Conservation (phyloP, 225 moss, liverwort and hornwort genomes). For the Polytrichum formosum region DNA sequence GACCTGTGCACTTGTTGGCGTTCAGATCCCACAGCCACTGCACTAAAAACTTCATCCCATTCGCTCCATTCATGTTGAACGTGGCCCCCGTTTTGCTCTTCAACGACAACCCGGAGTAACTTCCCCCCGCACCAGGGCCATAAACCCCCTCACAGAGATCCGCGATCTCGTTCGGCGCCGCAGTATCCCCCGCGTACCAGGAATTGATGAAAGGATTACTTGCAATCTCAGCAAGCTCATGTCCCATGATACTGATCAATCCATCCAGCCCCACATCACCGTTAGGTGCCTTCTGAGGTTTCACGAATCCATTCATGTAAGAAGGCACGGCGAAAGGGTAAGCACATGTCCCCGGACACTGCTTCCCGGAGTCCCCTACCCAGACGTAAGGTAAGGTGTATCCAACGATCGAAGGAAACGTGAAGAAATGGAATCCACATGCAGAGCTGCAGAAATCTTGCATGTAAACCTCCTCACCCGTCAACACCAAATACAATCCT, state of each 20-base stretch:
- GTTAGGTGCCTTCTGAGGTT: constrained; percentile 47
- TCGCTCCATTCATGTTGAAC: constrained; percentile 52
- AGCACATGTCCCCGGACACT: constrained; percentile 49
- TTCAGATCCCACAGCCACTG: constrained; percentile 54
- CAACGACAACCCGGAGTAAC: constrained; percentile 33
- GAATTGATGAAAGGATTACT: constrained; percentile 58
- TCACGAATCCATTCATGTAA: constrained; percentile 37
- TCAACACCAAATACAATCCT: constrained; percentile 56
- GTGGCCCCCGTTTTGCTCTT: constrained; percentile 35
- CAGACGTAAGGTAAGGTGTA: constrained; percentile 57
- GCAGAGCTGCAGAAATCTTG: constrained; percentile 59
- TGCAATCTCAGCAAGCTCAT: constrained; percentile 53
- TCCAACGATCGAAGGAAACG: constrained; percentile 53
- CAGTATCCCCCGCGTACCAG: constrained; percentile 52
- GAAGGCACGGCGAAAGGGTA: constrained; percentile 47
- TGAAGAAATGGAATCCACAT: constrained; percentile 65
- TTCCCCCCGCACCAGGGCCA: constrained; percentile 38
- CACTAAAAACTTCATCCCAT: constrained; percentile 49
- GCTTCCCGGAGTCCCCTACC: constrained; percentile 53
- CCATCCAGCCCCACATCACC: constrained; percentile 47
- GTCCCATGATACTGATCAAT: constrained; percentile 61
- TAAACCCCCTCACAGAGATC: constrained; percentile 61
- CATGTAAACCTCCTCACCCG: constrained; percentile 52
- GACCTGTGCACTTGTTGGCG: constrained; percentile 6
- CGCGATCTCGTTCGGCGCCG: constrained; percentile 49